Base-by-base conservation (phyloP, 2,329 filamentous ascomycete species). In the Calonectria fujianensis region DNA sequence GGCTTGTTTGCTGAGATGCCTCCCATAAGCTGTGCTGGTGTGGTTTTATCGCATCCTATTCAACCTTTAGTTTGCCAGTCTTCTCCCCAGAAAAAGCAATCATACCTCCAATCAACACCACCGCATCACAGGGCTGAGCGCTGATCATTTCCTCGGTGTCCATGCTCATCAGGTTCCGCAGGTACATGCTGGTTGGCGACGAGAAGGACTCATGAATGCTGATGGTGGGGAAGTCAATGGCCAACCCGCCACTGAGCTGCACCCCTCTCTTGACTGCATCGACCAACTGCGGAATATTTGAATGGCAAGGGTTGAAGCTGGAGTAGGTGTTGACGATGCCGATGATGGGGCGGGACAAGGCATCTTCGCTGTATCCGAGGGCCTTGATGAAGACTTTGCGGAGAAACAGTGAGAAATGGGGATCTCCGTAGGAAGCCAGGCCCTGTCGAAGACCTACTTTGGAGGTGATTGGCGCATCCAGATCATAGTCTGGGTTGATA, bases 371-470 rank as follows among this genome's bases (percentile, higher is more conserved):
- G 35, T 61, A 61, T 14, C 57, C 57, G 24, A 61, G 57, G 16
- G 57, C 57, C 27, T 61, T 61, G 35, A 61, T 61, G 35, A 61
- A 61, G 35, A 61, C 57, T 41, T 61, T 61, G 35, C 57, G 57
- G n/a, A 61, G 57, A 41, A 61, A 61, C 14, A 61, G 57, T 18
- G 57, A 61, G 24, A 61, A 61, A 16, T 61, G 35, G 27, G 57
- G n/a, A 2, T 61, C 57, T 35, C n/a, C 57, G 27, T 61, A 61
- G 0, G 57, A 61, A 9, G 54, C 35, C 6, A 61, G 35, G n/a
- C 57, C 57, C 14, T 61, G 57, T 29, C 57, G 32, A 18, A 61
- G 57, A 18, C 57, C 57, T 35, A 61, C 57, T 29, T 61, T 61
- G 31, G 57, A 61, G 6, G 35, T 61, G n/a, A 61, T 61, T 4